Evolutionary conservation across 2,329 filamentous ascomycete species (phyloP), one percentile per base, ranked within the genome.

Genomic region (Cercospora zeae-maydis): DNA sequence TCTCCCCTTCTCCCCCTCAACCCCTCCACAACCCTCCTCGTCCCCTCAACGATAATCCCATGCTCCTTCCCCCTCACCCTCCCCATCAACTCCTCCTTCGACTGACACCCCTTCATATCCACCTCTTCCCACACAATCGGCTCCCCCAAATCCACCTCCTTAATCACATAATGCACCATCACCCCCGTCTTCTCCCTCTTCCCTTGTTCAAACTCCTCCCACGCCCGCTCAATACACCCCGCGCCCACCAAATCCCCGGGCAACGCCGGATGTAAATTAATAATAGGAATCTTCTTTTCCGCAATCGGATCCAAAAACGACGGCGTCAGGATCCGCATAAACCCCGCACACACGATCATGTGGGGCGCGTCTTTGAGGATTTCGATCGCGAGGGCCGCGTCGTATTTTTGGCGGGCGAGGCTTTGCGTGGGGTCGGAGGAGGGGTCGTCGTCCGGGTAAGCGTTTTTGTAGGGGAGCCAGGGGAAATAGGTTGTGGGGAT

Each of bases 401-500:
- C 92, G 75, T 95, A 96, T 59, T 81, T 81, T 52, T 82, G 78
- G 24, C 92, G 84, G 1, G 86, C 88, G 45, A 74, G 63, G 78
- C 74, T 64, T 63, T 58, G 70, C 27, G 66, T 64, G 3, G 70
- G 69, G 6, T 80, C 73, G 5, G 80, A 78, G 37, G 84, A 81
- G n/a, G n/a, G n/a, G n/a, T n/a, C n/a, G 14, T 78, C 78, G 70
- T 74, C 87, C 64, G 77, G 79, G 70, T 92, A 84, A 66, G 82
- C 83, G 72, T 90, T 90, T 63, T 91, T 92, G 78, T 91, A 88
- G 36, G 84, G 83, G 61, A 93, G 82, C 42, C 95, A 84, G 76
- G 93, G 93, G 82, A 93, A 92, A 79, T 93, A 93, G 59, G 85
- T 84, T 60, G 86, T 90, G 0, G 90, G 87, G 62, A 96, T 93